Evolutionary conservation across 2,329 filamentous ascomycete species (phyloP).

Genomic region (Xylariaceae sp.): DNA sequence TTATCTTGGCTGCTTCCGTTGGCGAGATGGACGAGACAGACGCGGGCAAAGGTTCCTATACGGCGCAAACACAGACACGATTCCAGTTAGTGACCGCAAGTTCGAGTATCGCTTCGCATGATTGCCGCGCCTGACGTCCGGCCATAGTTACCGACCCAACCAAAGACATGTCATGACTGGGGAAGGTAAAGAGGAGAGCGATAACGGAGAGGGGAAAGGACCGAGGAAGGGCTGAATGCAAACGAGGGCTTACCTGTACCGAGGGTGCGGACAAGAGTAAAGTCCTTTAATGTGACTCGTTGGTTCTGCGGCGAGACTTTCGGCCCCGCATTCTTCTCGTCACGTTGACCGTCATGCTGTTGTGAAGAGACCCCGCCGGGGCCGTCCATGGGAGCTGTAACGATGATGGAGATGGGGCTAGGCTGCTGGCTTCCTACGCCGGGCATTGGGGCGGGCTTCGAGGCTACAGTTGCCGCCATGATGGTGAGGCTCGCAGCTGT

Average conservation of each 20-base stretch:
- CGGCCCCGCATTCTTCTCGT: conserved; percentile 22
- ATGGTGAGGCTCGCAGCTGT: conserved; percentile 13
- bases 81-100: conserved; percentile 4
- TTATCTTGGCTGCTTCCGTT: conserved; percentile 48
- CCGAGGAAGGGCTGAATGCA: neutral
- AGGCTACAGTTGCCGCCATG: conserved; percentile 33
- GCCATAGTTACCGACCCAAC: neutral
- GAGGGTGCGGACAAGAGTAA: conserved; percentile 67
- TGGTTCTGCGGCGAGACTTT: conserved; percentile 31
- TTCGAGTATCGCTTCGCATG: neutral
- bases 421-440: conserved; percentile 23
- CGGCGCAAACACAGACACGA: conserved; percentile 1
- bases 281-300: conserved; percentile 51
- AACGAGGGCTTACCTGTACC: conserved; percentile 56
- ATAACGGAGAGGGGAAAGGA: neutral
- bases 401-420: conserved; percentile 19
- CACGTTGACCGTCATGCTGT: conserved; percentile 7
- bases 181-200: neutral
- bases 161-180: neutral
- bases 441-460: conserved; percentile 23
- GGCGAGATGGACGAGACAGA: conserved; percentile 68
- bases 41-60: conserved; percentile 72
- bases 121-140: neutral
- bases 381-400: conserved; percentile 18
- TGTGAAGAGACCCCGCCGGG: conserved; percentile 17